Evolutionary conservation across 441 rosid species (phyloP).

Genomic region (Pelargonium hybrid): DNA sequence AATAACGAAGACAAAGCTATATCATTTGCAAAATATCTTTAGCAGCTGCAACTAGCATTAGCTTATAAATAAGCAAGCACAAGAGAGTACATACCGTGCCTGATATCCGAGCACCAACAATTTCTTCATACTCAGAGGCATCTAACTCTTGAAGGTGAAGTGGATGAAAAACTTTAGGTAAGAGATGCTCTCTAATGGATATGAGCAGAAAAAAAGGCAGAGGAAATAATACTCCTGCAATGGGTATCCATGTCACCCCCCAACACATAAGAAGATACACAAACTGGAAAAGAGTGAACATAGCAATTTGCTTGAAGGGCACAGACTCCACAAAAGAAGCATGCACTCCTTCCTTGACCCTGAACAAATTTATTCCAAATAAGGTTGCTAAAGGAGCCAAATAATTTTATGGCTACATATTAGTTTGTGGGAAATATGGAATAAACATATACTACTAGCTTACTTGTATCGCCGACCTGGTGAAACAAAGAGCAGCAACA

Average conservation of each 20-base stretch:
- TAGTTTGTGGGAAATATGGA: not conserved
- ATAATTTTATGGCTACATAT: not conserved
- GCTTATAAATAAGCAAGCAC: not conserved
- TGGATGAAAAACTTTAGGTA: constrained; percentile 50
- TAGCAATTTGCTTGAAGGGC: constrained; percentile 26
- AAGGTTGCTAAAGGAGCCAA: not conserved
- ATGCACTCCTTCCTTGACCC: constrained; percentile 31
- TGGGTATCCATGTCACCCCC: constrained; percentile 81
- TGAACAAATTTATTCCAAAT: constrained; percentile 2
- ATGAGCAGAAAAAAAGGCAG: constrained; percentile 54
- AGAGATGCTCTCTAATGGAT: constrained; percentile 45
- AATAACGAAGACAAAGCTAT: not conserved
- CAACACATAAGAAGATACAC: constrained; percentile 52
- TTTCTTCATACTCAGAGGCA: constrained; percentile 73
- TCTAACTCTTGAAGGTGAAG: constrained; percentile 62
- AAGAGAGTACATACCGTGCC: constrained; percentile 30
- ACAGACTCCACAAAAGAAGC: constrained; percentile 32
- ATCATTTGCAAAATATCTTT: not conserved
- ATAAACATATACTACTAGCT: constrained; percentile 13
- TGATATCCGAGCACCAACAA: constrained; percentile 39
- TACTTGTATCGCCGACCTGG: constrained; percentile 69
- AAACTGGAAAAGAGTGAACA: constrained; percentile 30
- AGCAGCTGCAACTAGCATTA: not conserved
- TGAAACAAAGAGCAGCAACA: constrained; percentile 54
- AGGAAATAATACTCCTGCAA: constrained; percentile 31